Evolutionary conservation across 2,329 filamentous ascomycete species (phyloP), one percentile per base, ranked within the genome.

Genomic region (Colletotrichum incanum): DNA sequence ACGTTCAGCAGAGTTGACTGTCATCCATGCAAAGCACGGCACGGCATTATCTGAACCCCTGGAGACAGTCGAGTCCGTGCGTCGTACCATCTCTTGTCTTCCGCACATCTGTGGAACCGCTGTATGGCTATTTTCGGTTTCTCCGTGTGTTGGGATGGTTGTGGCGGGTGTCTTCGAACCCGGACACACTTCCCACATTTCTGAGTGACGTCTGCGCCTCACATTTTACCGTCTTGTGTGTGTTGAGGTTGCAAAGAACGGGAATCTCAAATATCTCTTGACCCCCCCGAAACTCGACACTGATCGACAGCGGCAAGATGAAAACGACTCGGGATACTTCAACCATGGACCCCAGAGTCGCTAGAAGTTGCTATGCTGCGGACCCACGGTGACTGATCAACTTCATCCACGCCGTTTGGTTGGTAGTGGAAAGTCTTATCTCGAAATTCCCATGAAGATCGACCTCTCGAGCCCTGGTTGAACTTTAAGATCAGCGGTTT

Each of bases 1-100:
- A 69, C 16, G 60, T 71, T 68, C 58, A 43, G 64, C 64, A 71
- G 28, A 68, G 69, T 67, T 71, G 68, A 6, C 56, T 71, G 54
- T 64, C 65, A 69, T 26, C 28, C 28, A 60, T 69, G 65, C 47
- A 26, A 28, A 50, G 37, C 52, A 63, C 58, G 23, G 47, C 20
- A 47, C 23, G 18, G 59, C 59, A 64, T 65, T 31, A 39, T 52
- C 31, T 64, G 43, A 63, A 60, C 69, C 65, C 69, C 69, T 59
- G 58, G 41, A 64, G 26, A 18, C 12, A 43, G 11, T 23, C n/a
- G n/a, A 54, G 65, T 43, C 60, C 26, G 70, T 72, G 70, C 70
- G 18, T 26, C 20, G n/a, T n/a, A 41, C 62, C 43, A 43, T 63
- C 45, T 50, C 47, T 43, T 55, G 41, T 60, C 34, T 34, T 43